phyloP scores from a whole-genome alignment of 2,329 filamentous ascomycete genomes.

The Bimuria novae-zelandiae region DNA sequence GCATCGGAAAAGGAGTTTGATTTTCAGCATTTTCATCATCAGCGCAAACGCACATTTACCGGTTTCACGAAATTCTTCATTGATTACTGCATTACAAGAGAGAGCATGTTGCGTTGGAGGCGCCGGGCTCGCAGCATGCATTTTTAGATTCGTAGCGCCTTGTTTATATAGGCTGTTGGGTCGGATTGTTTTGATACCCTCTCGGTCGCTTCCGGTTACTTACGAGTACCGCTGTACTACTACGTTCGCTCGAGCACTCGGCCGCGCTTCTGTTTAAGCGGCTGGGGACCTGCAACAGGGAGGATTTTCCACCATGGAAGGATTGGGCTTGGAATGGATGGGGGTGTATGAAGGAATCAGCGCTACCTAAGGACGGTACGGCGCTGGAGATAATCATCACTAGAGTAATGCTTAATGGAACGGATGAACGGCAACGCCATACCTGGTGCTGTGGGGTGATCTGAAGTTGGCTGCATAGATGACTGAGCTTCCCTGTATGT shows the following conservation, averaged over 20 bases:
- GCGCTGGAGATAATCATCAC: constrained; percentile 28
- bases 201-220: constrained; percentile 33
- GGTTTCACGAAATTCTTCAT: constrained; percentile 14
- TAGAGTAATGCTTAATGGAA: constrained; percentile 45
- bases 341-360: not conserved
- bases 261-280: constrained; percentile 24
- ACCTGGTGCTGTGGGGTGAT: too few relatives aligned
- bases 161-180: not conserved
- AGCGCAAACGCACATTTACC: constrained; percentile 30
- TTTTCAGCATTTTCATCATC: constrained; percentile 39
- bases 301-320: not conserved
- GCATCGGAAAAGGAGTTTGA: constrained; percentile 41
- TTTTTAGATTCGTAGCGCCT: constrained; percentile 3
- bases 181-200: constrained; percentile 35
- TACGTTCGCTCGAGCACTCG: constrained; percentile 36
- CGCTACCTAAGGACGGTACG: not conserved
- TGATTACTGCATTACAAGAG: constrained; percentile 24
- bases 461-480: too few relatives aligned
- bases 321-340: not conserved
- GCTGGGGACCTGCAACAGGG: constrained; percentile 11
- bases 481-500: too few relatives aligned
- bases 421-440: constrained; percentile 20
- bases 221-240: constrained; percentile 25
- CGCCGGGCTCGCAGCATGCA: constrained; percentile 16
- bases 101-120: constrained; percentile 23